Evolutionary conservation across 1,139 yeast species (phyloP), one percentile per base, ranked within the genome.

Genomic region (Arxiozyma telluris): DNA sequence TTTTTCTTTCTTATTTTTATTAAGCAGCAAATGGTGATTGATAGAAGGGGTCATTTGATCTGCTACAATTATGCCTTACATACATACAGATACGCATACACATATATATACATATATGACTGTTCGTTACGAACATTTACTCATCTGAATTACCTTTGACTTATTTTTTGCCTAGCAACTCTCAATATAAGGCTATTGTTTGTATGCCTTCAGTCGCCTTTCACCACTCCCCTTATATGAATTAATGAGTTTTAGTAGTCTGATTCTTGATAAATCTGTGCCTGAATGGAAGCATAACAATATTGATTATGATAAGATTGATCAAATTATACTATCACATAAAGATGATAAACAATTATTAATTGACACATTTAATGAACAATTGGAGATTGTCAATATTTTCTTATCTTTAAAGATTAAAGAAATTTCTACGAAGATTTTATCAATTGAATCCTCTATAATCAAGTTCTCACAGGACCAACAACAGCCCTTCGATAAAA

Each of bases 201-300:
- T 44, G 22, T 18, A 18, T 15, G n/a, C 21, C 18, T 8, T 23
- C 8, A 20, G 17, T 17, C 41, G 18, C 9, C n/a, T 15, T 41
- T 18, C 8, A 18, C 41, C 44, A 21, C 38, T 18, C 6, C 44
- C 27, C 15, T 12, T 41, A 15, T 18, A 38, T 34, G 39, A 23
- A 11, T 12, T 39, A 38, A 90, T 90, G 98, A 91, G 89, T 72
- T 90, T 89, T 71, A 96, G 96, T 54, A 76, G 80, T 46, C 90
- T 86, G 67, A 76, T 91, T 42, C 74, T 79, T 52, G 81, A 80
- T 59, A 77, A 89, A 61, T 86, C 96, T 11, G 85, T 88, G 44
- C 91, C 94, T 1, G 94, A 88, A 71, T 91, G 97, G 97, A 80
- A 80, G 64, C 79, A 81, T 59, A 84, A 87, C 70, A 88, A 90